Percentiles rank a stretch among this genome's conserved stretches.
phyloP scores from a whole-genome alignment of 2,329 filamentous ascomycete species.

The Nemania sp. region DNA sequence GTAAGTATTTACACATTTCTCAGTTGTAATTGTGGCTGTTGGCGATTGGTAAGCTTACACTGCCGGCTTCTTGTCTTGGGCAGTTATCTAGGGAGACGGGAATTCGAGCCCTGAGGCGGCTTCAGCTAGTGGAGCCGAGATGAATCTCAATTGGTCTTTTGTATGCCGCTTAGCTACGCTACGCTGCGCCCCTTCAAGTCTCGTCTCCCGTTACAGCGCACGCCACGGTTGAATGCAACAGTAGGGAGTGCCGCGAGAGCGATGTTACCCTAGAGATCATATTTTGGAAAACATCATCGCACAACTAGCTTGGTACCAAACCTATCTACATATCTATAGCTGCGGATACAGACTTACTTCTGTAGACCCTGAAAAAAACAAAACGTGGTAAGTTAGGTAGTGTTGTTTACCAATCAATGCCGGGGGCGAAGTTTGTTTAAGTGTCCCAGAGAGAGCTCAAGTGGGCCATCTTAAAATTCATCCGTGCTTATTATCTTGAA shows the following conservation, averaged over 20 bases:
- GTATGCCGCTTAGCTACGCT: background rate
- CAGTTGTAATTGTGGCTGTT: background rate
- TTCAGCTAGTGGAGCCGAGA: background rate
- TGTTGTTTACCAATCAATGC: background rate
- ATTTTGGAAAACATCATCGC: background rate
- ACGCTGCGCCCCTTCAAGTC: background rate
- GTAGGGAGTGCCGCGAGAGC: background rate
- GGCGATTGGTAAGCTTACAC: conserved; percentile 2
- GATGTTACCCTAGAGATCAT: background rate
- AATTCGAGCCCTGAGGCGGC: conserved; percentile 2
- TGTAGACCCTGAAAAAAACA: background rate
- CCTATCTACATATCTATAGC: background rate
- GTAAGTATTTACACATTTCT: background rate
- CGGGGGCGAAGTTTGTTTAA: background rate
- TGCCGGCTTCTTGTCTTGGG: background rate
- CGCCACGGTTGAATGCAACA: background rate
- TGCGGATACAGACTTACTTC: background rate
- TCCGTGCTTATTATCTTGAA: conserved; percentile 37
- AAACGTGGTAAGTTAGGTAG: background rate
- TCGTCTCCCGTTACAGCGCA: background rate
- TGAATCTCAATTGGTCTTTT: background rate
- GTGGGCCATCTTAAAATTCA: conserved; percentile 17
- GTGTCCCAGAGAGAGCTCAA: background rate
- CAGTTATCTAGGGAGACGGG: background rate
- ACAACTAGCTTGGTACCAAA: no score